These are phyloP conservation scores for Trypethelium eluteriae DNA, from an alignment of 495 filamentous ascomycete genomes.

Conservation along the genomic window DNA sequence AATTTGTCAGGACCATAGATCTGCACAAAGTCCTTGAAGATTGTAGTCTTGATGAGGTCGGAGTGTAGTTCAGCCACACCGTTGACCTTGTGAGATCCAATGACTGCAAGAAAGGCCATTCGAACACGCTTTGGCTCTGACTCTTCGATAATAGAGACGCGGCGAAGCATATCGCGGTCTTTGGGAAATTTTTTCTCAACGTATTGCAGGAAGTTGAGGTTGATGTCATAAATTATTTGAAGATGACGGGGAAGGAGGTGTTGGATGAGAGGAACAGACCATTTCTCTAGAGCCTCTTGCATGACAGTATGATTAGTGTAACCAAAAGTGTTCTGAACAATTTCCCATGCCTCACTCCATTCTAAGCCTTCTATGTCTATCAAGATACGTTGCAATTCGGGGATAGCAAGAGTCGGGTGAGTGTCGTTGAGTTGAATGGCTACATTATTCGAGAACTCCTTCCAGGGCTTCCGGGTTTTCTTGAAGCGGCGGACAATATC, in stretches of 20 bases:
- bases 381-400: slow-evolving; percentile 88
- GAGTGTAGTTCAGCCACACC: slow-evolving; percentile 96
- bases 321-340: slow-evolving; percentile 62
- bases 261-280: slow-evolving; percentile 89
- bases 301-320: slow-evolving; percentile 99
- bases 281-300: slow-evolving; percentile 95
- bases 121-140: slow-evolving; percentile 95
- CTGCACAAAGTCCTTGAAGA: slow-evolving; percentile 95
- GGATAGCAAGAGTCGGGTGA: slow-evolving; percentile 91
- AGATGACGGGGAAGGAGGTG: slow-evolving; percentile 89
- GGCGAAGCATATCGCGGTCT: slow-evolving; percentile 71
- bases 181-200: slow-evolving; percentile 88
- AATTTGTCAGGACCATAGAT: slow-evolving; percentile 96
- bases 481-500: slow-evolving; percentile 98
- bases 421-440: slow-evolving; percentile 98
- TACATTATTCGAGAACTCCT: slow-evolving; percentile 84
- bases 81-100: slow-evolving; percentile 98
- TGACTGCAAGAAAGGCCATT: slow-evolving; percentile 91
- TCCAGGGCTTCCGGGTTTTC: slow-evolving; percentile 88
- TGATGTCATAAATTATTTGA: slow-evolving; percentile 98
- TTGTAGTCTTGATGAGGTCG: slow-evolving; percentile 93
- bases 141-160: slow-evolving; percentile 95
- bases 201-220: slow-evolving; percentile 79
- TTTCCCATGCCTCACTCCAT: slow-evolving; percentile 90
- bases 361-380: slow-evolving; percentile 82